Conservation (phyloP, 495 filamentous ascomycete species). For the Lophium mytilinum region DNA sequence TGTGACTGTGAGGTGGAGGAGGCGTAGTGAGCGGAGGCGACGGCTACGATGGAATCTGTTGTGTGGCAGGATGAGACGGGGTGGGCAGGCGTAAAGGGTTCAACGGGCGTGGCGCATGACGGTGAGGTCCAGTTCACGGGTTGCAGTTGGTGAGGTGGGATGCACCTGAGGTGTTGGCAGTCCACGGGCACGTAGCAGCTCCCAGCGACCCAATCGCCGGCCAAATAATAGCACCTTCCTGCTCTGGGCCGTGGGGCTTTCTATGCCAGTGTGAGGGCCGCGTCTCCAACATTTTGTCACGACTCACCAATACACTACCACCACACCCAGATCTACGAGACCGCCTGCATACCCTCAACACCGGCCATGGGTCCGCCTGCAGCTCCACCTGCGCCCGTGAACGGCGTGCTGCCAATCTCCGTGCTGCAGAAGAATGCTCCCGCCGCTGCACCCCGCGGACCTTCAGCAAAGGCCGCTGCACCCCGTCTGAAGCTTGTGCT, state of each 20-base stretch:
- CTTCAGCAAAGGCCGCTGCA: constrained; percentile 47
- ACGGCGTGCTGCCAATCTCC: constrained; percentile 55
- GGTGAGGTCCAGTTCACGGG: neutral
- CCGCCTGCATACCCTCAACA: neutral
- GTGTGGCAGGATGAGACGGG: neutral
- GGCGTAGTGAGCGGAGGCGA: constrained; percentile 14
- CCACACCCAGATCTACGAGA: neutral
- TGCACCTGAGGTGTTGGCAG: constrained; percentile 1
- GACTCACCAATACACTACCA: neutral
- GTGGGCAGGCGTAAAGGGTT: neutral
- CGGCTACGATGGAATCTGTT: constrained; percentile 13
- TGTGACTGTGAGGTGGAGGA: constrained; percentile 17
- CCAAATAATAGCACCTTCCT: neutral
- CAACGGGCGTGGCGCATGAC: neutral
- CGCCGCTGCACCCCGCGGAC: constrained; percentile 30
- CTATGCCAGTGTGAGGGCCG: neutral
- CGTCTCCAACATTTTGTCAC: neutral
- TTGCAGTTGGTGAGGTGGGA: too few relatives aligned
- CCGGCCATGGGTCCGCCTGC: constrained; percentile 7
- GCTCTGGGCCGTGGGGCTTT: neutral
- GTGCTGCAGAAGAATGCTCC: constrained; percentile 49
- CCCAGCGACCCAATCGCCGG: neutral
- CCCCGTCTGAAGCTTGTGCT: constrained; percentile 78
- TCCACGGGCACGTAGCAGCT: constrained; percentile 15
- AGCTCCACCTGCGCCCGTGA: constrained; percentile 28